Evolutionary conservation across 441 rosid genomes (phyloP).

Genomic region (Bruguiera hainesii): DNA sequence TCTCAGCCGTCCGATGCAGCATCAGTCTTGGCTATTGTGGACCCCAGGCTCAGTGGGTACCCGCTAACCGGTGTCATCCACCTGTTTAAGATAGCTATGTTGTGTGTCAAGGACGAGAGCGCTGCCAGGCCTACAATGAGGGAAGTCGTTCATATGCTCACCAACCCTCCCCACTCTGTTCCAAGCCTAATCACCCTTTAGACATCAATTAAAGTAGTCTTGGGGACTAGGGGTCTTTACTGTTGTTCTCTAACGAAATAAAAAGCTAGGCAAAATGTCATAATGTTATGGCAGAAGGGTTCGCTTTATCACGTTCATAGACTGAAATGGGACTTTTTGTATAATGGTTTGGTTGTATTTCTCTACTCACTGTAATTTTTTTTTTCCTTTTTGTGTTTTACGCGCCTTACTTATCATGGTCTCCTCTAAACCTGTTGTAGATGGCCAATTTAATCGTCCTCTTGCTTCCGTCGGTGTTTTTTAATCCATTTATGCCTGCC

Average conservation of each 20-base stretch:
- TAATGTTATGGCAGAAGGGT: constrained; percentile 19
- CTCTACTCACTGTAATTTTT: no score
- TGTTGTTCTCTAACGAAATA: constrained; percentile 5
- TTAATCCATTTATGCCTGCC: no score
- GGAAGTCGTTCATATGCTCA: constrained; percentile 80
- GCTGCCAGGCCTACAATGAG: constrained; percentile 78
- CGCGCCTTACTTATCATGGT: no score
- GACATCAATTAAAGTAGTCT: neutral
- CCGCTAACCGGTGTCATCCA: constrained; percentile 51
- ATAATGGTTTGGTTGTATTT: no score
- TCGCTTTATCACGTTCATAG: no score
- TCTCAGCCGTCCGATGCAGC: constrained; percentile 65
- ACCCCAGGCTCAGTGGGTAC: constrained; percentile 59
- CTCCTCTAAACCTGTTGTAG: no score
- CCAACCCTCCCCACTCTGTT: constrained; percentile 47
- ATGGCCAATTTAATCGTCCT: no score
- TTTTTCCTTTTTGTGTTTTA: no score
- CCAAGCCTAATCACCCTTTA: constrained; percentile 38
- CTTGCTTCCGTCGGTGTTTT: no score
- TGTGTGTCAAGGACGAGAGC: constrained; percentile 75
- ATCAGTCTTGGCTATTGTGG: constrained; percentile 54
- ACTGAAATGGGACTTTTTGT: no score
- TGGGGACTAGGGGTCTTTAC: neutral
- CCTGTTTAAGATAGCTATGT: constrained; percentile 68
- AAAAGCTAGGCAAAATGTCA: constrained; percentile 15